Conservation (phyloP, 2,329 filamentous ascomycete genomes). For the Exophiala sp. region DNA sequence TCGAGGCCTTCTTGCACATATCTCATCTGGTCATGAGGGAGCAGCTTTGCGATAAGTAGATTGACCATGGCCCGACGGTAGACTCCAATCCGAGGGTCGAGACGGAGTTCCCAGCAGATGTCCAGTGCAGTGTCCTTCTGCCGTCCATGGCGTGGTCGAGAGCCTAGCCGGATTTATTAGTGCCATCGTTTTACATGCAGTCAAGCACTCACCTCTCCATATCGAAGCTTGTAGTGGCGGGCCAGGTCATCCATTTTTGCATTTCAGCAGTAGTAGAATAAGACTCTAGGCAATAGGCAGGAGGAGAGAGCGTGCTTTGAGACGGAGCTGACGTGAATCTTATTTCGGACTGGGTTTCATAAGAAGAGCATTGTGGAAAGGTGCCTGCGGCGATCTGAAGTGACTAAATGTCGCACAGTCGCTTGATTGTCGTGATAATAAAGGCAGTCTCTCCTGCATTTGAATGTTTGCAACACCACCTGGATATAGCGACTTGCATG, state of each 20-base stretch:
- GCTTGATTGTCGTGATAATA: too few relatives aligned
- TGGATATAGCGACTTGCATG: too few relatives aligned
- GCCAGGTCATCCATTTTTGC: neutral
- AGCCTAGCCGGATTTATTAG: neutral
- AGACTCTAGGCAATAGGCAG: neutral
- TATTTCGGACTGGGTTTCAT: too few relatives aligned
- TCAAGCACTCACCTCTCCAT: neutral
- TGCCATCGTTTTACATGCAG: neutral
- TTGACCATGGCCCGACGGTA: constrained; percentile 5
- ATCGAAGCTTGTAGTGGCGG: neutral
- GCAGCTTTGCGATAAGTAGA: neutral
- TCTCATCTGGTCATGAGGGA: neutral
- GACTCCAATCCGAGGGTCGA: constrained; percentile 1
- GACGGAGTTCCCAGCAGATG: constrained; percentile 2
- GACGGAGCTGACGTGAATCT: neutral
- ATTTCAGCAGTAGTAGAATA: neutral
- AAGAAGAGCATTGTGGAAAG: too few relatives aligned
- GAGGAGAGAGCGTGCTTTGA: neutral
- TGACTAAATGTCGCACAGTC: too few relatives aligned
- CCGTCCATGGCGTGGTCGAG: neutral
- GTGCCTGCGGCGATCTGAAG: too few relatives aligned
- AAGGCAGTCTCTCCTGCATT: too few relatives aligned
- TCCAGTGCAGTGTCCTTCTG: neutral
- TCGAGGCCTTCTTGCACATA: constrained; percentile 3
- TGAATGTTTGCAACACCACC: too few relatives aligned